Base-by-base conservation (phyloP, 352 stramenopile genomes). In the Paralagenidium karlingii region DNA sequence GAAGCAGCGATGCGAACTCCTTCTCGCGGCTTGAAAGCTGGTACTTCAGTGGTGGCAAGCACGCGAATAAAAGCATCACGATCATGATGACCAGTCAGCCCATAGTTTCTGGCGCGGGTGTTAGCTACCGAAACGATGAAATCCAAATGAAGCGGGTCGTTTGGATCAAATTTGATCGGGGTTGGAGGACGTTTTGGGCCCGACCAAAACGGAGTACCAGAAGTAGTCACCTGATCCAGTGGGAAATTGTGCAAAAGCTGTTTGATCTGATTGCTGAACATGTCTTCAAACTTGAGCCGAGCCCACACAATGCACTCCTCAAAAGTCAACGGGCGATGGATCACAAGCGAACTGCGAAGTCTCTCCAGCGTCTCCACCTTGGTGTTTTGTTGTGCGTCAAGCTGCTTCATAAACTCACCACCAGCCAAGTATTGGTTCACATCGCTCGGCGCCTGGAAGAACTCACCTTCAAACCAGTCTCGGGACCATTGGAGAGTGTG, bases 181-280 rank as follows among this genome's bases (percentile, higher is more conserved):
- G 82, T 97, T 11, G 96, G 96, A 27, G 94, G 94, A 40, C 95
- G 82, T 73, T 98, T 99, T 5, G 89, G 76, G 20, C 94, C 95
- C 26, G 89, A 97, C 96, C 96, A 99, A 55, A 99, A 99, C 11
- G 92, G 88, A 36, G 82, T 88, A n/a, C 96, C 96, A 16, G 83
- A 90, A 3, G 77, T 93, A 13, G 95, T 99, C 12, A 81, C 64
- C 61, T 98, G 87, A 57, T 99, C 89, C 26, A 93, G 45, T 7
- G 96, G 96, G 51, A 99, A 99, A 63, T 99, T 99, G 71, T 98
- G 78, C 18, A 99, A 59, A 34, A 99, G 74, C 51, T 97, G 85
- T 47, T 92, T 94, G 49, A 99, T 97, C 50, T 97, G 86, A 62
- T 98, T 99, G 63, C 86, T 84, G 66, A 99, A 99, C 5, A 98